phyloP scores from a whole-genome alignment of 345 rosid genomes.

The Salix suchowensis region DNA sequence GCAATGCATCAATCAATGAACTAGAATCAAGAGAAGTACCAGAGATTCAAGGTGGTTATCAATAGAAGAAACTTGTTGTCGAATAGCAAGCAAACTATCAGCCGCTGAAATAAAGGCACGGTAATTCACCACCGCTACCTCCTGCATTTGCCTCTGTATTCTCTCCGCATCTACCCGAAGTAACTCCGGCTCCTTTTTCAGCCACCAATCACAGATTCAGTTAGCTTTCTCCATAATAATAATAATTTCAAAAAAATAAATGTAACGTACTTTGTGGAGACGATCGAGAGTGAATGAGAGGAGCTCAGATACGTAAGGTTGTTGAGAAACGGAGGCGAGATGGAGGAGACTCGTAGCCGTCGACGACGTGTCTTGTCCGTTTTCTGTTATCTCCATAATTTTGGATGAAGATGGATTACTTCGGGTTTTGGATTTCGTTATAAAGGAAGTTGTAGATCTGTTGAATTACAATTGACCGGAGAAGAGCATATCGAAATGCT shows the following conservation, averaged over 20 bases:
- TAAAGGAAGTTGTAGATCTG: slow-evolving; percentile 12
- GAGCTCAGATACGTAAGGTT: slow-evolving; percentile 92
- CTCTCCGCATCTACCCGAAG: slow-evolving; percentile 93
- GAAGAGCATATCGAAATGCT: not conserved
- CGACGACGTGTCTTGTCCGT: slow-evolving; percentile 35
- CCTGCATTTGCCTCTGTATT: slow-evolving; percentile 97
- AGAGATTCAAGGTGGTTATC: slow-evolving; percentile 88
- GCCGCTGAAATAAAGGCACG: slow-evolving; percentile 92
- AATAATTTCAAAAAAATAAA: not conserved
- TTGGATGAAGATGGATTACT: not conserved
- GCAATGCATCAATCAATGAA: not conserved
- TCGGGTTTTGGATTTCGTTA: slow-evolving; percentile 1
- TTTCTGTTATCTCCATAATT: slow-evolving; percentile 46
- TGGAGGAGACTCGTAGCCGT: slow-evolving; percentile 48
- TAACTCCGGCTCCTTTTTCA: slow-evolving; percentile 78
- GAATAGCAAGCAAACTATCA: slow-evolving; percentile 80
- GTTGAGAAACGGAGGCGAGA: slow-evolving; percentile 79
- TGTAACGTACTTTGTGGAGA: slow-evolving; percentile 67
- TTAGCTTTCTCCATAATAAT: not conserved
- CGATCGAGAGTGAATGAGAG: slow-evolving; percentile 99
- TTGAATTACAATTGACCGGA: not conserved
- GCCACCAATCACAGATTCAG: not conserved
- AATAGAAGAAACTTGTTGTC: slow-evolving; percentile 76
- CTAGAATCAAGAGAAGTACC: slow-evolving; percentile 25
- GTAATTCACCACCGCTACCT: slow-evolving; percentile 91